Conservation (phyloP, 306 rosid species). For the Crotalaria pallida region DNA sequence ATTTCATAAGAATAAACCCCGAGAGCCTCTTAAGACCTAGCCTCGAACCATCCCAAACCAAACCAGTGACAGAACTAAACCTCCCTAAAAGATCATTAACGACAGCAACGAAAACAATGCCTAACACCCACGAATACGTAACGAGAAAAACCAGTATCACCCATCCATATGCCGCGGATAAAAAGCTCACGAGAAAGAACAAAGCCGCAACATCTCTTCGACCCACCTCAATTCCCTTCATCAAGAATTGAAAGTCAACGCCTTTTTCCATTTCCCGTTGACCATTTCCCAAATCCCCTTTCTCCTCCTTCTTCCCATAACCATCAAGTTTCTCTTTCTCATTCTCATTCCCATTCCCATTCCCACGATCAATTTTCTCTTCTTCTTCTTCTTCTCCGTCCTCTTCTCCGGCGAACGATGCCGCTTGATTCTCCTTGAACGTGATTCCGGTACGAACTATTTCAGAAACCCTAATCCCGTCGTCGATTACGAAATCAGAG, state of each 20-base stretch:
- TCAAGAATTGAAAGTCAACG: conserved; percentile 57
- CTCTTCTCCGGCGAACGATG: conserved; percentile 11
- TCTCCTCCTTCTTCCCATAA: conserved; percentile 10
- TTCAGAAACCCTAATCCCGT: conserved; percentile 69
- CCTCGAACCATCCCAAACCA: conserved; percentile 82
- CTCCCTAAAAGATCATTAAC: conserved; percentile 68
- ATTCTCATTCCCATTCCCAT: no score
- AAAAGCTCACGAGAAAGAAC: conserved; percentile 58
- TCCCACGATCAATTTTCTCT: no score
- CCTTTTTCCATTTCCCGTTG: conserved; percentile 36
- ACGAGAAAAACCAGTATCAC: conserved; percentile 81
- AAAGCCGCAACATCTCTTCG: conserved; percentile 70
- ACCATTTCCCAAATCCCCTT: conserved; percentile 33
- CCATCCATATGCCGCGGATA: conserved; percentile 78
- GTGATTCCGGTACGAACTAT: conserved; percentile 58
- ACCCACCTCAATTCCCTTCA: conserved; percentile 71
- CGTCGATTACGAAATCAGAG: conserved; percentile 55
- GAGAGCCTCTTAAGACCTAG: conserved; percentile 89
- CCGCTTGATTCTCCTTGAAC: conserved; percentile 35
- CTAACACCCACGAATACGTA: conserved; percentile 80
- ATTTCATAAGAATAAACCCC: conserved; percentile 84
- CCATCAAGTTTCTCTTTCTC: conserved; percentile 7
- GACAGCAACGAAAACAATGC: conserved; percentile 70
- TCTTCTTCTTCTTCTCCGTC: conserved; percentile 14
- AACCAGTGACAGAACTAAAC: conserved; percentile 52